These are phyloP conservation scores for Aeschynomene evenia DNA, from an alignment of 306 rosid genomes.

Conservation along the genomic window DNA sequence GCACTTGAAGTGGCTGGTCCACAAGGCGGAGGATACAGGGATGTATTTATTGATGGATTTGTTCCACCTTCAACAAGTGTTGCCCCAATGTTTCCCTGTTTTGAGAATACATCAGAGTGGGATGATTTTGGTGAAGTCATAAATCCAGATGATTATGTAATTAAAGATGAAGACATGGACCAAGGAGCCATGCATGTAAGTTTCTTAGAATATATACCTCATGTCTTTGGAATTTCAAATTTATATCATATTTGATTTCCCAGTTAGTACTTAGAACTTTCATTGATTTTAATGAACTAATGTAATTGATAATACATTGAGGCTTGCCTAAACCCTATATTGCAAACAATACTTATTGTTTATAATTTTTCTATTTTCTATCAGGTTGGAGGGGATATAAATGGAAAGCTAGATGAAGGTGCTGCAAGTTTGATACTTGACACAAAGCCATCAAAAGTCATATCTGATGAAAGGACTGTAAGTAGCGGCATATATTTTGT, in stretches of 20 bases:
- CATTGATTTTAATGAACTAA: neutral
- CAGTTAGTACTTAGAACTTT: conserved; percentile 6
- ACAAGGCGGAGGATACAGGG: conserved; percentile 56
- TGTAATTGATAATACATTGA: neutral
- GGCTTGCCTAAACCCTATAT: conserved; percentile 18
- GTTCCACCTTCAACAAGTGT: conserved; percentile 78
- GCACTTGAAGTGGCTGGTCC: conserved; percentile 52
- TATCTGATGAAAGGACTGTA: conserved; percentile 81
- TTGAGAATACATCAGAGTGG: conserved; percentile 78
- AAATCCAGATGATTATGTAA: conserved; percentile 97
- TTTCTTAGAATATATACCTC: conserved; percentile 27
- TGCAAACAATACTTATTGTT: neutral
- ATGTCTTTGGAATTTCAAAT: neutral
- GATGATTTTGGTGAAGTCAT: conserved; percentile 97
- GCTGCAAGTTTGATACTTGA: conserved; percentile 83
- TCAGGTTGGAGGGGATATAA: conserved; percentile 79
- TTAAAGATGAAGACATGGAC: conserved; percentile 94
- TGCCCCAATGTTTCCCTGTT: conserved; percentile 90
- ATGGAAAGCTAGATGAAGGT: conserved; percentile 83
- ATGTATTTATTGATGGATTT: conserved; percentile 83
- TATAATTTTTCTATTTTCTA: conserved; percentile 32
- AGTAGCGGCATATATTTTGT: conserved; percentile 37
- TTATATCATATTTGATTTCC: conserved; percentile 6
- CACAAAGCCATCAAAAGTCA: conserved; percentile 91
- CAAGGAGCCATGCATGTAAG: conserved; percentile 61